phyloP scores from a whole-genome alignment of 148 eudicot species.

The Salicornia ramosissima region DNA sequence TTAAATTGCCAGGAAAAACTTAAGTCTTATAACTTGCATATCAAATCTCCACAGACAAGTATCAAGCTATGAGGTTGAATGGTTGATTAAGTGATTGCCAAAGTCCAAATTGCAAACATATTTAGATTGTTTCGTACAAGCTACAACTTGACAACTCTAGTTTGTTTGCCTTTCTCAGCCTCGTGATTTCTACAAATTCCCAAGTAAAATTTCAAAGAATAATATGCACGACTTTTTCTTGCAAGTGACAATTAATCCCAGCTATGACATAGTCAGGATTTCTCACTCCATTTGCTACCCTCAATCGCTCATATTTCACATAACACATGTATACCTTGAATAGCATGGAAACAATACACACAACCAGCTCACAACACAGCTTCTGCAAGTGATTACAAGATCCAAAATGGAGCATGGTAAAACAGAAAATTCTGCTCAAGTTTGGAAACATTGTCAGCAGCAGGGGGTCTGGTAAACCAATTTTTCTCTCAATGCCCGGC shows the following conservation, averaged over 20 bases:
- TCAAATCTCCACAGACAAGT: neutral
- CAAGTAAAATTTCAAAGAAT: too few relatives aligned
- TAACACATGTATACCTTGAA: neutral
- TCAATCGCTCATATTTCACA: neutral
- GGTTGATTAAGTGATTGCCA: neutral
- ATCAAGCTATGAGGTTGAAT: too few relatives aligned
- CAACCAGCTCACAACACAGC: neutral
- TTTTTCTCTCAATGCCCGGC: neutral
- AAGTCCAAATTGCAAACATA: constrained; percentile 1
- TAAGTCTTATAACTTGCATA: too few relatives aligned
- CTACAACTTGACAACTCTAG: neutral
- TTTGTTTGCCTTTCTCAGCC: neutral
- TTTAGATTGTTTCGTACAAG: neutral
- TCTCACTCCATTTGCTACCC: neutral
- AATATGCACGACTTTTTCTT: neutral
- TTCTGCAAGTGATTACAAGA: neutral
- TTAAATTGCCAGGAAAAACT: neutral
- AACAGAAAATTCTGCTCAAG: neutral
- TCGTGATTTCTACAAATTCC: too few relatives aligned
- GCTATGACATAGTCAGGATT: neutral
- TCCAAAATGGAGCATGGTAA: neutral
- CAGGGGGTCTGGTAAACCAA: too few relatives aligned
- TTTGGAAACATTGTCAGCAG: too few relatives aligned
- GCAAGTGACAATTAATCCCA: neutral
- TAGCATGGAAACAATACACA: neutral